Evolutionary conservation across 2,329 filamentous ascomycete species (phyloP), one percentile per base, ranked within the genome.

Genomic region (Madurella fahalii): DNA sequence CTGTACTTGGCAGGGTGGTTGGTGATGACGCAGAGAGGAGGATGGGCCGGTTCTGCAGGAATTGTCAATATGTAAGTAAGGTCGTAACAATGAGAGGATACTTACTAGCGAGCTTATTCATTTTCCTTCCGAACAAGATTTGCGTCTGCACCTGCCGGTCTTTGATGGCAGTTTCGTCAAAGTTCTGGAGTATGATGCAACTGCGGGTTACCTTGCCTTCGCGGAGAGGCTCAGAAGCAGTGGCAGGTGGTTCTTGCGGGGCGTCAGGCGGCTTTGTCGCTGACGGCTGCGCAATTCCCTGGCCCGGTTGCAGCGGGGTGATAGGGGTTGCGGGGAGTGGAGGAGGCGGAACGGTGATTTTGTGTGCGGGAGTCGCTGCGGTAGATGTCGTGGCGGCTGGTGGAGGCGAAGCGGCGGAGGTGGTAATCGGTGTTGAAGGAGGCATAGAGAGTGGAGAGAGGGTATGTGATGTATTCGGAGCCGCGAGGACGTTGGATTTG

Each of bases 1-100:
- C 85, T 82, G 70, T 95, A 97, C 52, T 84, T 84, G 12, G 93
- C 94, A 4, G 86, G 83, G 50, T 86, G 82, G 64, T 86, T 87
- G 1, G 90, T 96, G 67, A 97, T 92, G 47, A 85, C 86, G 69
- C 94, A 99, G 32, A 86, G 75, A 15, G 80, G 73, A 1, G 71
- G 67, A 13, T 78, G 73, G 2, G 77, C 67, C 16, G 78, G 80
- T 65, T 82, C 79, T 82, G 46, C 20, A 25, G 12, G 9, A 13
- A 50, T 58, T 47, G 50, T 69, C 32, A 67, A 61, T 56, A 51
- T 37, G 2, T 17, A 11, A 34, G 8, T 17, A 40, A 18, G 20
- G 15, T 25, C 18, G 43, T 40, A 16, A 16, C 39, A 5, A 11
- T 30, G 25, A 13, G n/a, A 9, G 15, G 17, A 0, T 15, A 70